These are phyloP conservation scores for Phaeosphaeriaceae sp. DNA, from an alignment of 2,329 filamentous ascomycete genomes.

Conservation along the genomic window DNA sequence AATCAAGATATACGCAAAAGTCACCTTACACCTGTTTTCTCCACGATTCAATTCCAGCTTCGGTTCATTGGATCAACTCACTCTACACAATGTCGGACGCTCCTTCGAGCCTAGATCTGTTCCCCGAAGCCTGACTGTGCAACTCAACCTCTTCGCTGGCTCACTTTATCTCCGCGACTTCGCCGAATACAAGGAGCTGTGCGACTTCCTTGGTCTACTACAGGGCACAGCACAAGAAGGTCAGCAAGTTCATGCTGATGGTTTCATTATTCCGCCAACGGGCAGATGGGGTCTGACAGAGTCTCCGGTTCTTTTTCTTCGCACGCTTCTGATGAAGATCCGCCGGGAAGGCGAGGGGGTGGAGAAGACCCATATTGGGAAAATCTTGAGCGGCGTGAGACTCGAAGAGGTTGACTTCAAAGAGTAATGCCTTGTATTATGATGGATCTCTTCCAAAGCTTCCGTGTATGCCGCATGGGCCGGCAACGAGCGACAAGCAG, in stretches of 20 bases:
- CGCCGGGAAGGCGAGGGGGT: constrained; percentile 46
- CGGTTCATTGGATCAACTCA: constrained; percentile 54
- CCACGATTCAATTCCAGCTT: constrained; percentile 52
- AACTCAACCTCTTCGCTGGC: constrained; percentile 71
- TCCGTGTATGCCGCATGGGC: no score
- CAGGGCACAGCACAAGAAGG: constrained; percentile 27
- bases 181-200: constrained; percentile 61
- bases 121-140: constrained; percentile 44
- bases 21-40: constrained; percentile 60
- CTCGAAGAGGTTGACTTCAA: constrained; percentile 44
- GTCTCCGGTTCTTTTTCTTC: constrained; percentile 53
- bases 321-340: constrained; percentile 40
- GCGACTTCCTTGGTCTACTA: constrained; percentile 60
- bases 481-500: no score
- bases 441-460: no score
- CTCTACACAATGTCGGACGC: constrained; percentile 51
- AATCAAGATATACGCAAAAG: constrained; percentile 46
- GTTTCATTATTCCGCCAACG: constrained; percentile 43
- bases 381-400: constrained; percentile 43
- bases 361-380: constrained; percentile 55
- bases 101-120: constrained; percentile 6
- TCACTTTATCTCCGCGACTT: constrained; percentile 67
- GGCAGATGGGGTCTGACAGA: constrained; percentile 40
- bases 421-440: no score
- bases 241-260: constrained; percentile 39